Percentiles rank a stretch among this genome's conserved stretches.
Conservation (phyloP, 2,329 filamentous ascomycete genomes). For the Scedosporium aurantiacum region DNA sequence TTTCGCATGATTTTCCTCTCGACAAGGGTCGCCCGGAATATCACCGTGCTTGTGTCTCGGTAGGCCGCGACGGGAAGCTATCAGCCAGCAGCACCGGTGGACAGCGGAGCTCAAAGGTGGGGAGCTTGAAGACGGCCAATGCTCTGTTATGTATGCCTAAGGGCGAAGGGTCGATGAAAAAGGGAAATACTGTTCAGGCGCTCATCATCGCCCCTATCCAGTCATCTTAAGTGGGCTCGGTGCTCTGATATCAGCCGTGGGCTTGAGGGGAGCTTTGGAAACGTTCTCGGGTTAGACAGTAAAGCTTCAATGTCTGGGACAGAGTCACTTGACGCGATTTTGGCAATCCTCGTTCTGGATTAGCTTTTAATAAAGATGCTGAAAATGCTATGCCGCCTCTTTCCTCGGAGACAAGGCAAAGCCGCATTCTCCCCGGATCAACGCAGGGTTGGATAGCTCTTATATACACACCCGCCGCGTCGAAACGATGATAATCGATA, state of each 20-base stretch:
- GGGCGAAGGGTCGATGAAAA: conserved; percentile 50
- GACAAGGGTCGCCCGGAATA: conserved; percentile 78
- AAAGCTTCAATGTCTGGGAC: too few species aligned
- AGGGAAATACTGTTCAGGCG: conserved; percentile 64
- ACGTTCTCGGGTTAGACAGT: too few species aligned
- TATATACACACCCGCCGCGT: neutral
- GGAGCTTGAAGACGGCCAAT: conserved; percentile 82
- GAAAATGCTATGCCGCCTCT: neutral
- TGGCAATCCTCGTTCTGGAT: neutral
- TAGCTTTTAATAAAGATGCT: neutral
- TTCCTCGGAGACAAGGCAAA: neutral
- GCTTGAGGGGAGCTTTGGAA: too few species aligned
- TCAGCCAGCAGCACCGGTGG: conserved; percentile 74
- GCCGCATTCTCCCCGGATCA: neutral
- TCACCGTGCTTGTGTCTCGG: conserved; percentile 68
- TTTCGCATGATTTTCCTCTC: conserved; percentile 62
- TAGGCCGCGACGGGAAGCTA: conserved; percentile 55
- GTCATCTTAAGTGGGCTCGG: neutral
- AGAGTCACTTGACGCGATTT: neutral
- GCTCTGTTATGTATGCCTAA: conserved; percentile 67
- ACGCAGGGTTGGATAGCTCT: neutral
- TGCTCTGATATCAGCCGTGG: neutral
- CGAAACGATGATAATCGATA: neutral
- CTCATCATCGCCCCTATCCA: conserved; percentile 52
- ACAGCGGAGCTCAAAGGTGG: conserved; percentile 81